Evolutionary conservation across 371 early-diverging fungal species (phyloP), one percentile per base, ranked within the genome.

Genomic region (Scutellospora calospora): DNA sequence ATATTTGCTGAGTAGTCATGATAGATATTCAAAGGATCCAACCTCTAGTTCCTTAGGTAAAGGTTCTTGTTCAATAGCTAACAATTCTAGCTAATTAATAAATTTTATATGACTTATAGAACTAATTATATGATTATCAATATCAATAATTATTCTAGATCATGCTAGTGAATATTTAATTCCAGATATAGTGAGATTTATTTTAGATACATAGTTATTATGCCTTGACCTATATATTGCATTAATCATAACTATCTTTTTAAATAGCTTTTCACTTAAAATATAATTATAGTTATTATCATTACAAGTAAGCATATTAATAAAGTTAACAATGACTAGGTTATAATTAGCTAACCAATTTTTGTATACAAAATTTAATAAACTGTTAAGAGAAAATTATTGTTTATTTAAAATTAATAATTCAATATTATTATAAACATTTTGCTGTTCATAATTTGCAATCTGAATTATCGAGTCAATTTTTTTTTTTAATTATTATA

Each of bases 251-350:
- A 76, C 41, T 29, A 35, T 38, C 14, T 27, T 57, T 60, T 76
- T 60, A 45, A 60, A 76, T 60, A 45, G 16, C 59, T 76, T 76
- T 62, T 57, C 62, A 22, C 35, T 20, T n/a, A 16, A 35, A 38
- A 41, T 22, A 45, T 22, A 5, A 54, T 52, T 22, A 20, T n/a
- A 14, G 54, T 55, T 57, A 8, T 22, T 2, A 52, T 72, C 54
- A 76, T 76, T 76, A 25, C 52, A n/a, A 60, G 62, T 76, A 38
- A 76, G 22, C 2, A 33, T 76, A 59, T 76, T 35, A 76, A 76
- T 60, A 60, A 76, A 76, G 14, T 57, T 76, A 16, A 76, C 62
- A 25, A 76, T 0, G n/a, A 76, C 45, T 76, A 38, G 60, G 52
- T 76, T 76, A 18, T 41, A n/a, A 20, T 45, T 41, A 35, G 22